A percentile compares a stretch with the other conserved stretches of the same genome.
These are phyloP conservation scores for Didymella glomerata DNA, from an alignment of 2,329 filamentous ascomycete species.

Conservation along the genomic window DNA sequence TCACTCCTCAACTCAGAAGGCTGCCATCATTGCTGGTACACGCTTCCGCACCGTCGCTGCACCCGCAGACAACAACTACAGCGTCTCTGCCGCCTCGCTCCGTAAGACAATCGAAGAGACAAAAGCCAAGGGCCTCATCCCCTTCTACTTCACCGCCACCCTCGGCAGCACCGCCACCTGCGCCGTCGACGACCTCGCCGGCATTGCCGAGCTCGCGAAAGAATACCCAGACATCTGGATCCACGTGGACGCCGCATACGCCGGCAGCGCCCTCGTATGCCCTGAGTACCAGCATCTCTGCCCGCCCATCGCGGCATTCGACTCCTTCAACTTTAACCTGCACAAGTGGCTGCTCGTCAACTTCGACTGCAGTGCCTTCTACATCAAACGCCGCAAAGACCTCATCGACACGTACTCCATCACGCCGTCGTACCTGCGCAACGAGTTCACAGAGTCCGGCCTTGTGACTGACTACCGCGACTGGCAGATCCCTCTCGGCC, in stretches of 20 bases:
- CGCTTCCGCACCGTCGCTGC: constrained; percentile 76
- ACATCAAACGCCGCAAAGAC: constrained; percentile 75
- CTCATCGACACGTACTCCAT: constrained; percentile 83
- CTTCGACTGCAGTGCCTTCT: constrained; percentile 83
- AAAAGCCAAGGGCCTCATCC: constrained; percentile 74
- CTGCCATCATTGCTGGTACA: constrained; percentile 85
- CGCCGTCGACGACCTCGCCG: constrained; percentile 81
- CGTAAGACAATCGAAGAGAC: constrained; percentile 70
- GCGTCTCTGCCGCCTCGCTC: constrained; percentile 72
- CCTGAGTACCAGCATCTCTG: constrained; percentile 80
- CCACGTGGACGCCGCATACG: constrained; percentile 93
- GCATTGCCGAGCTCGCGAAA: constrained; percentile 66
- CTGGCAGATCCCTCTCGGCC: constrained; percentile 94
- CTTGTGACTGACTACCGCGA: constrained; percentile 94
- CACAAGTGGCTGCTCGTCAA: constrained; percentile 98
- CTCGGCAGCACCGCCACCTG: constrained; percentile 90
- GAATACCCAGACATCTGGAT: constrained; percentile 78
- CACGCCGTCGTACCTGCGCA: constrained; percentile 82
- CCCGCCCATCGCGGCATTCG: constrained; percentile 70
- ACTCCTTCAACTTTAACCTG: constrained; percentile 95
- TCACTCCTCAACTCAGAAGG: constrained; percentile 88
- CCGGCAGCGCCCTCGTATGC: constrained; percentile 82
- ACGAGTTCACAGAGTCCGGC: constrained; percentile 79
- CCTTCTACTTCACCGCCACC: constrained; percentile 86
- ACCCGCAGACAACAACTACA: constrained; percentile 68